These are phyloP conservation scores for Dryadomyces quercus-mongolicae DNA, from an alignment of 2,329 filamentous ascomycete species.

Conservation along the genomic window DNA sequence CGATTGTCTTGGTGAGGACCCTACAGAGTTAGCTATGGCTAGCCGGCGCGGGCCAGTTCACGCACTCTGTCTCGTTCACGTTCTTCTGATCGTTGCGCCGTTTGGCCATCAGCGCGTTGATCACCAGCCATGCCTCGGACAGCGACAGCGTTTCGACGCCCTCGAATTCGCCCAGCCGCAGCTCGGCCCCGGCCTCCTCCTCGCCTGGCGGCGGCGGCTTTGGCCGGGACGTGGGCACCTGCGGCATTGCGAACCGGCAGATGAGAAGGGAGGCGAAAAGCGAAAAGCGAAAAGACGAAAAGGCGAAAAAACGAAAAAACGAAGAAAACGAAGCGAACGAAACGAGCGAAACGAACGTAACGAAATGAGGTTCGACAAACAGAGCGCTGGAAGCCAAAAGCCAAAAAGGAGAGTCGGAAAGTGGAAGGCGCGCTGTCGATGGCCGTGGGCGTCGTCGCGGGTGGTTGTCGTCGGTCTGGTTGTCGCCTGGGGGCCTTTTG, in stretches of 20 bases:
- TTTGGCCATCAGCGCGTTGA: constrained; percentile 78
- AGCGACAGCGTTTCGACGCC: constrained; percentile 84
- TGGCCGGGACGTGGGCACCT: constrained; percentile 45
- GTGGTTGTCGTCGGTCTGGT: too few species aligned
- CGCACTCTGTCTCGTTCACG: constrained; percentile 70
- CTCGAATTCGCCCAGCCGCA: constrained; percentile 89
- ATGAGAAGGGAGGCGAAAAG: not conserved
- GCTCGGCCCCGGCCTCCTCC: constrained; percentile 70
- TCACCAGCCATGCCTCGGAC: constrained; percentile 82
- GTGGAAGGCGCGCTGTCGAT: not conserved
- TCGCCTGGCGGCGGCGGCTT: constrained; percentile 63
- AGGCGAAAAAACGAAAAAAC: not conserved
- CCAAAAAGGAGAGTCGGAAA: not conserved
- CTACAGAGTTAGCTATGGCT: constrained; percentile 23
- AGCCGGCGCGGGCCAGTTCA: not conserved
- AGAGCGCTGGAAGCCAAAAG: not conserved
- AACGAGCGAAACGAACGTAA: not conserved
- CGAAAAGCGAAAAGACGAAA: not conserved
- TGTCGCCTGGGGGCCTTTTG: too few species aligned
- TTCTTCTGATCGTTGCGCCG: constrained; percentile 70
- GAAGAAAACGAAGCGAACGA: not conserved
- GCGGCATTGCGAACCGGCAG: constrained; percentile 21
- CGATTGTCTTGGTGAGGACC: constrained; percentile 75
- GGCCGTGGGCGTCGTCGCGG: too few species aligned
- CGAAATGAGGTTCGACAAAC: not conserved